Percentiles rank a stretch among this genome's conserved stretches.
Conservation (phyloP, 352 stramenopile species). For the Plasmopara viticola region DNA sequence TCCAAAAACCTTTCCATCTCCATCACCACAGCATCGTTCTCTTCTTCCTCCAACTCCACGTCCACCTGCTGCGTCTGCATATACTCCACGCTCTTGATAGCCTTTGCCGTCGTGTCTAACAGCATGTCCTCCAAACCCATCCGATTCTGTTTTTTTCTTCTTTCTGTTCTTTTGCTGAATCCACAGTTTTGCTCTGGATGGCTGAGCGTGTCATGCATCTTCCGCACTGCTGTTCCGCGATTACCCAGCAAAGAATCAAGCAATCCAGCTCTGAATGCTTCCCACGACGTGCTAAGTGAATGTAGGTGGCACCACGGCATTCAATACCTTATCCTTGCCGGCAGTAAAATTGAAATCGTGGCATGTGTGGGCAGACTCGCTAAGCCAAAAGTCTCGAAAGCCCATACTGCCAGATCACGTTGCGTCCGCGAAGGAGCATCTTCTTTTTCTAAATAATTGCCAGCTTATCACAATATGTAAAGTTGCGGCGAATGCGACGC, state of each 20-base stretch:
- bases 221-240: constrained; percentile 22
- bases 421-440: constrained; percentile 47
- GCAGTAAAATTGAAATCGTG: too few species aligned
- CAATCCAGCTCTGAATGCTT: constrained; percentile 49
- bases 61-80: constrained; percentile 1
- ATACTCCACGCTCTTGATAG: constrained; percentile 2
- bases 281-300: constrained; percentile 38
- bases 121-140: constrained; percentile 1
- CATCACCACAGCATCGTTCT: too few species aligned
- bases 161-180: constrained; percentile 32
- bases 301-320: constrained; percentile 29
- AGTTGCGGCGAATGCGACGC: too few species aligned
- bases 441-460: constrained; percentile 2
- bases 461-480: too few species aligned
- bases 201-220: constrained; percentile 21
- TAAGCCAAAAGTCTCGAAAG: constrained; percentile 45
- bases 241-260: constrained; percentile 40
- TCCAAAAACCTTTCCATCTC: too few species aligned
- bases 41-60: too few species aligned
- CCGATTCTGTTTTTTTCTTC: constrained; percentile 1
- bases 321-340: constrained; percentile 25
- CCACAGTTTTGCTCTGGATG: constrained; percentile 32
- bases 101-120: not conserved
- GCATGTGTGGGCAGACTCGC: constrained; percentile 38
- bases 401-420: constrained; percentile 44